Conservation (phyloP, 73 alveolate genomes). For the Uronychia binucleata region DNA sequence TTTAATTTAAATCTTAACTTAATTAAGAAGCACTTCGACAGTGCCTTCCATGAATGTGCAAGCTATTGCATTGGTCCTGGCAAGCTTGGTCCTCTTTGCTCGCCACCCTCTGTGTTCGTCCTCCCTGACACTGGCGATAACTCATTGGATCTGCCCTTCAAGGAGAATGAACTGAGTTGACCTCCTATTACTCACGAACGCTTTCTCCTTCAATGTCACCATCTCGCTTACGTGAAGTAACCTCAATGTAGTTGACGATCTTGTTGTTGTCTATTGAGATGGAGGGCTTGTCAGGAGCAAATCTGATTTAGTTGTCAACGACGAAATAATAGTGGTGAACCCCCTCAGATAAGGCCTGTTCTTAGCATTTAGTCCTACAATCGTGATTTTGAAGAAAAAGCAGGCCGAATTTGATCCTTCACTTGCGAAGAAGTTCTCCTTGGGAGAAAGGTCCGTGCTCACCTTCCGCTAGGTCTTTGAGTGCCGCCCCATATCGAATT, state of each 20-base stretch:
- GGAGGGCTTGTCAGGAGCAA: constrained; percentile 53
- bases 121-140: background rate
- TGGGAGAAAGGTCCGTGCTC: no score
- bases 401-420: no score
- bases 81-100: no score
- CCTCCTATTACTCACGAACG: no score
- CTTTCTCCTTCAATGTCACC: background rate
- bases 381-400: no score
- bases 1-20: background rate
- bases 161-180: background rate
- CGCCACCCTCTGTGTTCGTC: no score
- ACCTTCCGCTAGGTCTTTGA: background rate
- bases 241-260: constrained; percentile 27
- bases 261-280: background rate
- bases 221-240: background rate
- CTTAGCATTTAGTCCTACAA: no score
- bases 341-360: constrained; percentile 32
- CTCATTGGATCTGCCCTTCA: background rate
- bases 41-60: background rate
- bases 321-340: constrained; percentile 33
- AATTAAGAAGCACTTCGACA: background rate
- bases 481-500: background rate
- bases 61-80: background rate
- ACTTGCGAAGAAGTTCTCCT: no score
- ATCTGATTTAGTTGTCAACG: constrained; percentile 38